Conservation (phyloP, 768 basidiomycete genomes). For the Tulasnella sp. region DNA sequence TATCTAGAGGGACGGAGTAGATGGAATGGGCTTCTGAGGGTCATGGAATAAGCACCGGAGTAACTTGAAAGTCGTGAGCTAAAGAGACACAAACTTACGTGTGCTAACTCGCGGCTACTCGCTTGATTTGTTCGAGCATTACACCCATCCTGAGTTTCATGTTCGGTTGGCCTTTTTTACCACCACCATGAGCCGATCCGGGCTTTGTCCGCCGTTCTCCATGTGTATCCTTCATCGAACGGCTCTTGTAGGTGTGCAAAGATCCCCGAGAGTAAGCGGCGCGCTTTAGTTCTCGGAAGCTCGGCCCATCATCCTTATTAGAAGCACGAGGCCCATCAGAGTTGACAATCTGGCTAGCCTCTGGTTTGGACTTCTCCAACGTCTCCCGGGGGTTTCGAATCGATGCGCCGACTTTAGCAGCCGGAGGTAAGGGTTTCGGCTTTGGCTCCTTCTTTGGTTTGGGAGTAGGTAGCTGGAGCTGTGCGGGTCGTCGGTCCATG, state of each 20-base stretch:
- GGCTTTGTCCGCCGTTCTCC: not conserved
- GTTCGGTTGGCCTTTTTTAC: slow-evolving; percentile 47
- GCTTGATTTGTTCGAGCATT: slow-evolving; percentile 77
- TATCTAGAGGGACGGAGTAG: not conserved
- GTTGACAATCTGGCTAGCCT: not conserved
- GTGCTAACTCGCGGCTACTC: not conserved
- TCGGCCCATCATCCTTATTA: not conserved
- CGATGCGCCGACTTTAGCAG: not conserved
- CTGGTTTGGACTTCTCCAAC: not conserved
- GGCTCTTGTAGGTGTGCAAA: slow-evolving; percentile 50
- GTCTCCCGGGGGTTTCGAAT: not conserved
- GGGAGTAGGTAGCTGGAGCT: not conserved
- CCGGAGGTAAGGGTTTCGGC: not conserved
- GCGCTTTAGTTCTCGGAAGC: slow-evolving; percentile 48
- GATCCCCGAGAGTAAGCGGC: slow-evolving; percentile 55
- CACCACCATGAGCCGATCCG: slow-evolving; percentile 23
- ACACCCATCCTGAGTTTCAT: slow-evolving; percentile 86
- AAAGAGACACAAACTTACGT: not conserved
- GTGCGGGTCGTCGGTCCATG: not conserved
- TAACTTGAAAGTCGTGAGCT: not conserved
- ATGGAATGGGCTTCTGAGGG: not conserved
- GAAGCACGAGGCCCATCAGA: not conserved
- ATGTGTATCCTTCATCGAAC: slow-evolving; percentile 24
- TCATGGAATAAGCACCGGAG: not conserved
- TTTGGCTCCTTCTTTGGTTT: not conserved